Conservation (phyloP, 2,329 filamentous ascomycete genomes). For the Microcera coccophila region DNA sequence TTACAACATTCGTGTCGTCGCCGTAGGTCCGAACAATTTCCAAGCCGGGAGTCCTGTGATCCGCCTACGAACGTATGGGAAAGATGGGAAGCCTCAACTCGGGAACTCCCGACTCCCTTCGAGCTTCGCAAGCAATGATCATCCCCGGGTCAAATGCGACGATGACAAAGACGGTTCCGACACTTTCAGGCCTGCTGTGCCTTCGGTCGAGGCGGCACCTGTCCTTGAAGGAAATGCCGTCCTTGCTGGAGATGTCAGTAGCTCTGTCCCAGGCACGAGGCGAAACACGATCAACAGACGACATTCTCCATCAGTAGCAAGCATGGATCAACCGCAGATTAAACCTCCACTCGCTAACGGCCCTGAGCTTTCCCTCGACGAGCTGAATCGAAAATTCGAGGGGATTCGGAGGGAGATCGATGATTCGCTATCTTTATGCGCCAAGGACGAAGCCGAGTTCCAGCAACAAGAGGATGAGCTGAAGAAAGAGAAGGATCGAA, state of each 20-base stretch:
- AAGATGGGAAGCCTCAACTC: conserved; percentile 59
- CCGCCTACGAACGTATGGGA: conserved; percentile 71
- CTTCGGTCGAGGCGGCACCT: conserved; percentile 57
- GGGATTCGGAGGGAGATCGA: conserved; percentile 78
- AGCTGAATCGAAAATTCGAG: conserved; percentile 79
- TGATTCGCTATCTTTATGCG: conserved; percentile 66
- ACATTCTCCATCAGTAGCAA: conserved; percentile 67
- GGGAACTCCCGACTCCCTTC: conserved; percentile 54
- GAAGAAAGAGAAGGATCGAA: conserved; percentile 72
- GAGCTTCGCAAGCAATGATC: conserved; percentile 53
- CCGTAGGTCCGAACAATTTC: conserved; percentile 87
- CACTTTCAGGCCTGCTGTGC: conserved; percentile 47
- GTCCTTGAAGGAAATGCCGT: conserved; percentile 58
- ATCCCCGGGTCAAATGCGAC: conserved; percentile 35
- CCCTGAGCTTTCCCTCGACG: conserved; percentile 64
- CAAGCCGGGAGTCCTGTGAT: conserved; percentile 84
- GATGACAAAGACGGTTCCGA: conserved; percentile 47
- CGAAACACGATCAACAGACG: conserved; percentile 65
- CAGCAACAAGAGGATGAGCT: conserved; percentile 63
- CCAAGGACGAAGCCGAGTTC: conserved; percentile 68
- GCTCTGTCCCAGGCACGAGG: conserved; percentile 41
- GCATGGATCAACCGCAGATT: conserved; percentile 47
- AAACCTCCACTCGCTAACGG: conserved; percentile 48
- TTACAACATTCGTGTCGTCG: conserved; percentile 90
- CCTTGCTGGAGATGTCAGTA: conserved; percentile 59